Percentiles rank a stretch among this genome's conserved stretches.
Evolutionary conservation across 441 rosid genomes (phyloP).

Genomic region (Croton setiger): DNA sequence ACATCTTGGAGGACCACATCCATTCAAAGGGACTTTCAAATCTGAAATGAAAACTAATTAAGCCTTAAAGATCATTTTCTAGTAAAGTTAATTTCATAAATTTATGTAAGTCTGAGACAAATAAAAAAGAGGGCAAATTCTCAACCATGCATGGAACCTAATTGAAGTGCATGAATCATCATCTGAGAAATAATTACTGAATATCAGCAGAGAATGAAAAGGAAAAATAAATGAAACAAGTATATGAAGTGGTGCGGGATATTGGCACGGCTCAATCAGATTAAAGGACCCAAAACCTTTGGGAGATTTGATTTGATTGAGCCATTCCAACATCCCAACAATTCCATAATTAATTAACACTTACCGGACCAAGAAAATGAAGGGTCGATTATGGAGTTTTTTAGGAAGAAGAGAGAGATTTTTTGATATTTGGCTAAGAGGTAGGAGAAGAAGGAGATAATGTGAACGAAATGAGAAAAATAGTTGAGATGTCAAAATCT

Average conservation of each 20-base stretch:
- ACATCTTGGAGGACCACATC: background rate
- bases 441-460: slow-evolving; percentile 14
- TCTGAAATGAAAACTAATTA: background rate
- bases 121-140: no score
- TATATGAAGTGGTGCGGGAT: slow-evolving; percentile 23
- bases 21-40: background rate
- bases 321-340: slow-evolving; percentile 55
- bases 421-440: slow-evolving; percentile 4
- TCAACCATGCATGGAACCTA: background rate
- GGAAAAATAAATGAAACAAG: no score
- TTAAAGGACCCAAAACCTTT: slow-evolving; percentile 35
- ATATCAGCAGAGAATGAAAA: no score
- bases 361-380: background rate
- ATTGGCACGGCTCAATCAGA: slow-evolving; percentile 94
- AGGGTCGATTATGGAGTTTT: background rate
- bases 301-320: slow-evolving; percentile 57
- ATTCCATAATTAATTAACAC: slow-evolving; percentile 10
- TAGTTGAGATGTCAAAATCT: slow-evolving; percentile 56
- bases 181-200: no score
- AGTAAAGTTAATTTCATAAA: no score
- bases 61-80: background rate
- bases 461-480: slow-evolving; percentile 22
- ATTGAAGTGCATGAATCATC: no score
- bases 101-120: background rate
- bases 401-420: no score